Evolutionary conservation across 2,329 filamentous ascomycete genomes (phyloP), one percentile per base, ranked within the genome.

Genomic region (Fusarium annulatum): DNA sequence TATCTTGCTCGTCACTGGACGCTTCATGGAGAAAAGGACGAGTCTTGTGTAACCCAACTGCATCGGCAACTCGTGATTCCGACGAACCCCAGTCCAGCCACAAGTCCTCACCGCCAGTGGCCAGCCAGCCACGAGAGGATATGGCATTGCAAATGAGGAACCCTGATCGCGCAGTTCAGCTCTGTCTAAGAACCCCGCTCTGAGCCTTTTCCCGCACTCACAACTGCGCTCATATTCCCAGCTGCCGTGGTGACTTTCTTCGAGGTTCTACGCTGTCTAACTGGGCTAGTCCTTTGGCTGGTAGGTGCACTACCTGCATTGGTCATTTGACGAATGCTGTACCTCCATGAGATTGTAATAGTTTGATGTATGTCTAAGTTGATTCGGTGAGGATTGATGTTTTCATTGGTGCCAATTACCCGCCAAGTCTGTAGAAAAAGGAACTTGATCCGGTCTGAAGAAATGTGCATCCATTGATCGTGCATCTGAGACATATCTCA

Each of bases 351-450:
- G 11, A 7, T 14, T 26, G 16, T 18, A 12, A 28, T 53, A 53
- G 19, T 28, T 21, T 5, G 19, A 53, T 26, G 34, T 23, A 28
- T 18, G 51, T 12, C 33, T 53, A 14, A 8, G 14, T n/a, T 18
- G 9, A 9, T 26, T 26, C 19, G 51, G 14, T 53, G 51, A 38
- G 7, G 14, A 5, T 26, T 11, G 14, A 9, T 19, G 23, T 7
- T 15, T 28, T 9, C 1, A 26, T 34, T 26, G 9, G 23, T 39
- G 14, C 23, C 7, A 8, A 3, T 9, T 39, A 21, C 34, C 18
- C 7, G 5, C 2, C 3, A 21, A 0, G 10, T 2, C 14, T 7
- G 14, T 9, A 5, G 33, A 6, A n/a, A 12, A 16, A 9, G 19
- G 8, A 7, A 12, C 23, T 18, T 9, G 10, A 16, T 21, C 23